Evolutionary conservation across 106 monocot genomes (phyloP).

Genomic region (Ottelia alismoides): DNA sequence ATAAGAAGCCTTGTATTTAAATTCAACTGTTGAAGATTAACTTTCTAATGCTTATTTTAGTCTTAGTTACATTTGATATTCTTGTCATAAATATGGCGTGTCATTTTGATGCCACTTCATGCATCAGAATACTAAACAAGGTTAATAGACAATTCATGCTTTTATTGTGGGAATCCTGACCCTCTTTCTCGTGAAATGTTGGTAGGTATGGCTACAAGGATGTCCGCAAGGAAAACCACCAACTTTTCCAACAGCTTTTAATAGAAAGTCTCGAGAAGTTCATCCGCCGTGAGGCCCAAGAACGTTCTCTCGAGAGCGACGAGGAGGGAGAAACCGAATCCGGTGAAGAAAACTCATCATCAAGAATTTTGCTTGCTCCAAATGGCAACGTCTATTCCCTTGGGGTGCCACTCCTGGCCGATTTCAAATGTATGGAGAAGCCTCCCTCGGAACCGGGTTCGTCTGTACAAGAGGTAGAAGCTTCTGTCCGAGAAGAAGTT

Average conservation of each 20-base stretch:
- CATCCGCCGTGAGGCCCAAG: conserved; percentile 58
- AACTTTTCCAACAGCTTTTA: conserved; percentile 50
- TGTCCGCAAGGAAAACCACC: conserved; percentile 57
- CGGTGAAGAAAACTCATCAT: conserved; percentile 29
- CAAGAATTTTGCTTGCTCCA: conserved; percentile 41
- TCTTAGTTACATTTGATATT: too few species aligned
- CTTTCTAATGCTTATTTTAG: too few species aligned
- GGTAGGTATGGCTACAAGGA: conserved; percentile 91
- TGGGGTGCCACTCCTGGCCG: conserved; percentile 54
- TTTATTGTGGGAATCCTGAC: too few species aligned
- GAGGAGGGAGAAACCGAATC: conserved; percentile 41
- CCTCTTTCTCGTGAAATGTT: too few species aligned
- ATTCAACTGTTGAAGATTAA: too few species aligned
- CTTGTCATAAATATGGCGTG: too few species aligned
- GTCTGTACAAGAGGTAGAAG: conserved; percentile 37
- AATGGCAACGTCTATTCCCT: conserved; percentile 65
- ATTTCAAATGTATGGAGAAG: conserved; percentile 18
- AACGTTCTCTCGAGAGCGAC: conserved; percentile 52
- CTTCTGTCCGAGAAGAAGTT: too few species aligned
- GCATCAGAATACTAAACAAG: too few species aligned
- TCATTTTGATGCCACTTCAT: too few species aligned
- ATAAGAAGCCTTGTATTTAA: too few species aligned
- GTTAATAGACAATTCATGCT: too few species aligned
- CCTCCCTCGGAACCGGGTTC: conserved; percentile 26
- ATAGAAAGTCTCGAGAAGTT: conserved; percentile 76